These are phyloP conservation scores for Saitoella complicata DNA, from an alignment of 805 yeast genomes.

Conservation along the genomic window DNA sequence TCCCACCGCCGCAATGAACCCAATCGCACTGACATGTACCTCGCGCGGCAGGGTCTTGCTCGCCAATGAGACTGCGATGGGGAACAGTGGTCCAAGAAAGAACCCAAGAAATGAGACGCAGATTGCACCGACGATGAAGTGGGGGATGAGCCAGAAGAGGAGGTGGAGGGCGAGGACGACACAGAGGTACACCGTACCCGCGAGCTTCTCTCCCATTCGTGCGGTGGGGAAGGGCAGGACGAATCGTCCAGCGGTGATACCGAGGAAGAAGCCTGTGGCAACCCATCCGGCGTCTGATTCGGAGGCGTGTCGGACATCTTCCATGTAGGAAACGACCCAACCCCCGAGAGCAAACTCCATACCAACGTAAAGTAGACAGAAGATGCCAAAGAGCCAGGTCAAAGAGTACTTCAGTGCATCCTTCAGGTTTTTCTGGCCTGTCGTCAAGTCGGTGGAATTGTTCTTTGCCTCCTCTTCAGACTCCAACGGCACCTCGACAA, in stretches of 20 bases:
- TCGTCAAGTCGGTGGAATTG: conserved; percentile 4
- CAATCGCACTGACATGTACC: conserved; percentile 50
- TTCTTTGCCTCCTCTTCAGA: conserved; percentile 4
- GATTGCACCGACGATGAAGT: conserved; percentile 30
- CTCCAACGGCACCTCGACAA: no score
- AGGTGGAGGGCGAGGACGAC: conserved; percentile 26
- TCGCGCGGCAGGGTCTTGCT: conserved; percentile 44
- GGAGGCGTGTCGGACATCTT: conserved; percentile 37
- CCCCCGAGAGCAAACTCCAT: conserved; percentile 56
- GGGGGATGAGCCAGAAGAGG: conserved; percentile 34
- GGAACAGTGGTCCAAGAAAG: conserved; percentile 55
- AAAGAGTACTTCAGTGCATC: conserved; percentile 18
- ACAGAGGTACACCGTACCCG: conserved; percentile 24
- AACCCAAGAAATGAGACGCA: conserved; percentile 36
- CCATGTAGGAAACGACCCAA: conserved; percentile 51
- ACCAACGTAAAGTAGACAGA: conserved; percentile 53
- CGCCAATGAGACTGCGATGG: conserved; percentile 53
- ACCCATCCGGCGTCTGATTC: conserved; percentile 60
- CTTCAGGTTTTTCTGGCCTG: conserved; percentile 2
- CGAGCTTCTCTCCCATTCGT: conserved; percentile 16
- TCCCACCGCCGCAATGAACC: conserved; percentile 62
- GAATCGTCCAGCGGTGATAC: conserved; percentile 49
- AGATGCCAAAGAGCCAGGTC: conserved; percentile 36
- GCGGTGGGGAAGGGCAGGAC: conserved; percentile 27
- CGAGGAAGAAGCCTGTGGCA: conserved; percentile 58